These are phyloP conservation scores for Suhomyces anneliseae DNA, from an alignment of 1,139 yeast species.

Conservation along the genomic window DNA sequence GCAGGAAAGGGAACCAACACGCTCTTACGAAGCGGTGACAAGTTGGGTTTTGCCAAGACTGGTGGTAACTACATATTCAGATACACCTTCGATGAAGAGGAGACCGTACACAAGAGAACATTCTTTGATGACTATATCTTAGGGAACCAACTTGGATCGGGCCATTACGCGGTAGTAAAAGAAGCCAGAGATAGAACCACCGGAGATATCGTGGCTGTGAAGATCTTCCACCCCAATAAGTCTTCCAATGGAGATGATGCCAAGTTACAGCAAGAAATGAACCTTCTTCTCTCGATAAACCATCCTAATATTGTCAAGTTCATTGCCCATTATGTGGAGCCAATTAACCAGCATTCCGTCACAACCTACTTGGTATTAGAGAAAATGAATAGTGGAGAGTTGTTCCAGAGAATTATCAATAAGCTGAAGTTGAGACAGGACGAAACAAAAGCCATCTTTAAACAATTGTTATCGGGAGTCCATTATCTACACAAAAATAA, in stretches of 20 bases:
- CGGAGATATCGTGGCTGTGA: slow-evolving; percentile 67
- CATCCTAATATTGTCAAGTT: slow-evolving; percentile 73
- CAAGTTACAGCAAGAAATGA: slow-evolving; percentile 67
- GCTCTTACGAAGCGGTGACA: slow-evolving; percentile 62
- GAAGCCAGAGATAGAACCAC: slow-evolving; percentile 60
- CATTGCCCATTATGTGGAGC: slow-evolving; percentile 68
- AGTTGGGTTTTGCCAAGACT: slow-evolving; percentile 58
- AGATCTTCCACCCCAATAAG: slow-evolving; percentile 71
- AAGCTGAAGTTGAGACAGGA: slow-evolving; percentile 60
- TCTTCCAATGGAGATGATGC: slow-evolving; percentile 31
- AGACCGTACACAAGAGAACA: slow-evolving; percentile 26
- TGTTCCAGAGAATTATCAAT: slow-evolving; percentile 66
- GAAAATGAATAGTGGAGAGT: slow-evolving; percentile 71
- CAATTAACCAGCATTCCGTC: slow-evolving; percentile 50
- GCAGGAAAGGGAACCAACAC: slow-evolving; percentile 48
- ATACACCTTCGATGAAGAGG: slow-evolving; percentile 33
- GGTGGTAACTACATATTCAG: slow-evolving; percentile 58
- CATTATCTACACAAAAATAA: slow-evolving; percentile 67
- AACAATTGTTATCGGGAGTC: slow-evolving; percentile 63
- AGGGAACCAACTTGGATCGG: slow-evolving; percentile 66
- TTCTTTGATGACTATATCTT: slow-evolving; percentile 63
- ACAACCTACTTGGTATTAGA: slow-evolving; percentile 72
- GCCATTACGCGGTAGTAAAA: slow-evolving; percentile 77
- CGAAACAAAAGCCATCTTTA: slow-evolving; percentile 62
- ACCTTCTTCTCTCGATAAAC: slow-evolving; percentile 60